Base-by-base conservation (phyloP, 2,329 filamentous ascomycete species). In the Zymoseptoria crescenta region DNA sequence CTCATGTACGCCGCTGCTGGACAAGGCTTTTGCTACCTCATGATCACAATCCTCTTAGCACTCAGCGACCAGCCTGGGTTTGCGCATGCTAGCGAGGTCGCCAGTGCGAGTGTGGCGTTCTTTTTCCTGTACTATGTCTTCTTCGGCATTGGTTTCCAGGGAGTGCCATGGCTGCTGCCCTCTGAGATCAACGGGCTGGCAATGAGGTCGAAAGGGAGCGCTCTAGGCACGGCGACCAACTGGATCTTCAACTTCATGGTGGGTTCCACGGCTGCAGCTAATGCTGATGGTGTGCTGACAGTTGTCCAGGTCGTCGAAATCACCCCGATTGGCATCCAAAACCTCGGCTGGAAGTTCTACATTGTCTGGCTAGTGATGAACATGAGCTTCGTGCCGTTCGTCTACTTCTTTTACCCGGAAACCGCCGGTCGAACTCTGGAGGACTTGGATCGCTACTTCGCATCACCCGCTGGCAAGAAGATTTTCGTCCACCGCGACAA, bases 1-100 rank as follows among this genome's bases (percentile, higher is more conserved):
- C 82, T 86, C 78, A 77, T 85, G 68, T 83, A 79, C 66, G 78
- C 80, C 1, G 78, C 80, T 0, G 73, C 75, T 1, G 80, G 80
- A 1, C 81, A 83, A 69, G 77, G 74, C 58, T 72, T 81, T 55
- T 82, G 78, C 63, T 83, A 80, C 60, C 61, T 78, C 6, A 71
- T 80, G 62, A 81, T 83, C 65, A 81, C 79, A 0, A 72, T 81
- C 13, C 74, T 79, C n/a, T 72, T 82, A 7, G 70, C 75, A 1
- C 77, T 75, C 61, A 51, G 55, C 24, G 74, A 74, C 57, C 62
- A 67, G 27, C 58, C 64, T 8, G 68, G 67, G 8, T 71, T 66
- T 52, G 56, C 64, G 1, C 60, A 68, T 28, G 54, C 65, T 35
- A 61, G 56, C 4, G 60, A 69, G 60, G 63, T 70, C 19, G 76